Conservation (phyloP, 2,329 filamentous ascomycete species). For the Colletotrichum sojae region DNA sequence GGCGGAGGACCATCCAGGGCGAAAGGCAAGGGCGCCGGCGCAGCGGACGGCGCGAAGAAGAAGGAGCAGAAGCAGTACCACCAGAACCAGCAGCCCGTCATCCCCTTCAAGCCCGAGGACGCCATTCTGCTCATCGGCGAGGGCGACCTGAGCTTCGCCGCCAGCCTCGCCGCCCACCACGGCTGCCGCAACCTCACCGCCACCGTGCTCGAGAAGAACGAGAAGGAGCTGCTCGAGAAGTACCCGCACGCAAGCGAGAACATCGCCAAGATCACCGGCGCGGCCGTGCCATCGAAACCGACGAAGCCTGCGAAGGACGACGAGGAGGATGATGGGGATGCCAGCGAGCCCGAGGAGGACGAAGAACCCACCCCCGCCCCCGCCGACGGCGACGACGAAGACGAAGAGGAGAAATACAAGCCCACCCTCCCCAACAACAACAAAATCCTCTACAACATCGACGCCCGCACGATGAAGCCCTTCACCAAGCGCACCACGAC, state of each 20-base stretch:
- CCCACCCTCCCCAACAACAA: slow-evolving; percentile 48
- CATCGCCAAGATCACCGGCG: slow-evolving; percentile 63
- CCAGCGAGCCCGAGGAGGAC: neutral
- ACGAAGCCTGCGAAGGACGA: slow-evolving; percentile 19
- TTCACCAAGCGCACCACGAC: slow-evolving; percentile 50
- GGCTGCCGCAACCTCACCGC: slow-evolving; percentile 76
- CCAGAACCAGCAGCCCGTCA: slow-evolving; percentile 62
- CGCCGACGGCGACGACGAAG: slow-evolving; percentile 10
- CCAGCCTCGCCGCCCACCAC: slow-evolving; percentile 76
- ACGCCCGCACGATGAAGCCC: slow-evolving; percentile 76
- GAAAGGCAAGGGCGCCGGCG: slow-evolving; percentile 40
- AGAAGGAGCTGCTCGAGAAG: slow-evolving; percentile 74
- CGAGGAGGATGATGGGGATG: neutral
- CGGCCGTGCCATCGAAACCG: slow-evolving; percentile 3
- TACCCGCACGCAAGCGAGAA: slow-evolving; percentile 79
- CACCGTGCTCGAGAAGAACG: slow-evolving; percentile 75
- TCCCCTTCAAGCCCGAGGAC: slow-evolving; percentile 78
- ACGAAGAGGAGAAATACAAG: slow-evolving; percentile 31
- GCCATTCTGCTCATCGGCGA: slow-evolving; percentile 84
- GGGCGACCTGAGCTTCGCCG: slow-evolving; percentile 84
- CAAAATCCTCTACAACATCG: slow-evolving; percentile 72
- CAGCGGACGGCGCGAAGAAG: slow-evolving; percentile 32
- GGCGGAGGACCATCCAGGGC: slow-evolving; percentile 17
- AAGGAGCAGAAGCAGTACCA: slow-evolving; percentile 44
- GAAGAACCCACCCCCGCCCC: slow-evolving; percentile 19